phyloP scores from a whole-genome alignment of 805 yeast species.

The Scheffersomyces ergatensis region DNA sequence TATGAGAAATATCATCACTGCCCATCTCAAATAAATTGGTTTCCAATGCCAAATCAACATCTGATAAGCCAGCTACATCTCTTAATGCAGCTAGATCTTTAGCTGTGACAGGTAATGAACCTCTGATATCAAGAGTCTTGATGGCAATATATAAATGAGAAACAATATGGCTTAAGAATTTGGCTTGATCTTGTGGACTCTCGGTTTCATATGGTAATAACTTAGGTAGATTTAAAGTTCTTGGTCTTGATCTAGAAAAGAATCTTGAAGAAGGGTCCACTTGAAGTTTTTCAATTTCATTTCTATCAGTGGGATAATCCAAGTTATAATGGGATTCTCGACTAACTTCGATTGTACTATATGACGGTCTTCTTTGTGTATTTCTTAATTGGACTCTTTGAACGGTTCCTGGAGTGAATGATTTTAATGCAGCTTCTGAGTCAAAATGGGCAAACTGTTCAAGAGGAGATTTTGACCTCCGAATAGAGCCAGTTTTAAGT shows the following conservation, averaged over 20 bases:
- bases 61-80: constrained; percentile 27
- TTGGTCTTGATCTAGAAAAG: constrained; percentile 34
- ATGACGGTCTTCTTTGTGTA: constrained; percentile 26
- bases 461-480: constrained; percentile 7
- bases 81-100: constrained; percentile 56
- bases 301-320: constrained; percentile 48
- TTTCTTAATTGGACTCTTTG: constrained; percentile 7
- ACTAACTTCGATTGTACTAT: constrained; percentile 23
- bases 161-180: constrained; percentile 75
- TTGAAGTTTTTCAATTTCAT: constrained; percentile 21
- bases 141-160: constrained; percentile 77
- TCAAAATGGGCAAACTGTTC: constrained; percentile 5
- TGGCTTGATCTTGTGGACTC: constrained; percentile 62
- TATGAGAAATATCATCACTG: constrained; percentile 9
- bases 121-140: constrained; percentile 70
- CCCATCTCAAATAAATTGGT: constrained; percentile 47
- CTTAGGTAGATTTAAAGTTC: constrained; percentile 40
- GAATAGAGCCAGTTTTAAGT: constrained; percentile 1
- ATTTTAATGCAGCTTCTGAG: constrained; percentile 11
- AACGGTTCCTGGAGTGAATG: constrained; percentile 25
- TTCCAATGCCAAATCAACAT: constrained; percentile 49
- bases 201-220: constrained; percentile 77
- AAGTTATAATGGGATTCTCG: constrained; percentile 42
- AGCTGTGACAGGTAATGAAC: constrained; percentile 63
- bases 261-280: constrained; percentile 37